Base-by-base conservation (phyloP, 305 asterid species). In the Solanum hybrid region DNA sequence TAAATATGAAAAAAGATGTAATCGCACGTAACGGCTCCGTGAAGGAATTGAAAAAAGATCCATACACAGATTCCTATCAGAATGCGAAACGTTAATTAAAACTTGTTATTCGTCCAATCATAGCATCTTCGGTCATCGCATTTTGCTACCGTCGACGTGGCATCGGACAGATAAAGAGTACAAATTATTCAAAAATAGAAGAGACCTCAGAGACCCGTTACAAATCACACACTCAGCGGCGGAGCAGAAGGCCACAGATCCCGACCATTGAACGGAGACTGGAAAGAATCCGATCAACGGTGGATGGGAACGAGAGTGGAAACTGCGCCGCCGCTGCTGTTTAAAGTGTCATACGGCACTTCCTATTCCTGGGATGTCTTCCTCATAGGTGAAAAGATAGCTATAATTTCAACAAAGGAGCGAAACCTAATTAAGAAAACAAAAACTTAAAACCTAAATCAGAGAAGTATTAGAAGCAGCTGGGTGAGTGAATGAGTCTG, bases 341-440 rank as follows among this genome's bases (percentile, higher is more conserved):
- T 93, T 86, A 86, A 86, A 93, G 96, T 94, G 98, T 97, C 98
- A 95, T 96, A 97, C 99, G 98, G 96, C 99, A 97, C 99, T 97
- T 97, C 98, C 98, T 97, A 97, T 97, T 87, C 97, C 90, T 92
- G 97, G 99, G 99, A 94, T 73, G 89, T 96, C 96, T 96, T 97
- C 99, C 95, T 97, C 99, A 38, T 38, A 10, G 41, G 41, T 38
- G 41, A 10, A 0, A 38, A 38, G n/a, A 38, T 38, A 38, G 41
- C 41, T 38, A 38, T 37, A 37, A 37, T 0, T 37, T 8, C 41
- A 37, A 37, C 41, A 10, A 37, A 37, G 41, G 41, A 37, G 0
- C 41, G 41, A 37, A 37, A 2, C 41, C 41, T 37, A 37, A 37
- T 37, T 37, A 37, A 37, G 1, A 37, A 37, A 37, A 37, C 41